phyloP scores from a whole-genome alignment of 768 basidiomycete genomes.

The Myochromella boudieri region DNA sequence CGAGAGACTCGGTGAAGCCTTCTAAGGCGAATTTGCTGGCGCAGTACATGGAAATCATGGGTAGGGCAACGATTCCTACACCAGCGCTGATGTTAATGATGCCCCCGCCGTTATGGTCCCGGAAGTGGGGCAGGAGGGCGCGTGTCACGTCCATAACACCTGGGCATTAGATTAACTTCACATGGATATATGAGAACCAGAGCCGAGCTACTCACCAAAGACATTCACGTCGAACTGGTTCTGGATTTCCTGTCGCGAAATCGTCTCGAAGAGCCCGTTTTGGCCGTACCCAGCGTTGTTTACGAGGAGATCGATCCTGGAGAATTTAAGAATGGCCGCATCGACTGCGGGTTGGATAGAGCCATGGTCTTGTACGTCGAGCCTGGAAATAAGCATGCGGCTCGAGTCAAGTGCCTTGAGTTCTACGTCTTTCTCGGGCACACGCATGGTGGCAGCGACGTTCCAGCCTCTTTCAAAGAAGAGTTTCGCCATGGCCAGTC shows the following conservation, averaged over 20 bases:
- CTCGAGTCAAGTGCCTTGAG: background rate
- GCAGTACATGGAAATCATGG: background rate
- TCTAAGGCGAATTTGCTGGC: background rate
- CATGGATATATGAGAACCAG: background rate
- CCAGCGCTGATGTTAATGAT: background rate
- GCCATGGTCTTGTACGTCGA: background rate
- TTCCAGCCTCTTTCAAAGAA: conserved; percentile 3
- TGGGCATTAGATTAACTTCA: background rate
- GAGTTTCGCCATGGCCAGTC: background rate
- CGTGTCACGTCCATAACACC: background rate
- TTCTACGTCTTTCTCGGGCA: background rate
- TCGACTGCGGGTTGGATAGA: background rate
- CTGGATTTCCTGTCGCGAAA: background rate
- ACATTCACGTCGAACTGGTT: background rate
- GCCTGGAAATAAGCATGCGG: background rate
- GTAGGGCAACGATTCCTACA: background rate
- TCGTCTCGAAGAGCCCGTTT: background rate
- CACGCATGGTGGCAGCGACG: conserved; percentile 3
- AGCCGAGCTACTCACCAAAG: background rate
- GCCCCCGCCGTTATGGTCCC: background rate
- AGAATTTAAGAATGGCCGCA: background rate
- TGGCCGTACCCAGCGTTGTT: background rate
- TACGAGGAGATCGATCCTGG: background rate
- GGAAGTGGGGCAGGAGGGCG: background rate
- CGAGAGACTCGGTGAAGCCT: background rate